Evolutionary conservation across 495 filamentous ascomycete genomes (phyloP), one percentile per base, ranked within the genome.

Genomic region (Cryomyces minteri): DNA sequence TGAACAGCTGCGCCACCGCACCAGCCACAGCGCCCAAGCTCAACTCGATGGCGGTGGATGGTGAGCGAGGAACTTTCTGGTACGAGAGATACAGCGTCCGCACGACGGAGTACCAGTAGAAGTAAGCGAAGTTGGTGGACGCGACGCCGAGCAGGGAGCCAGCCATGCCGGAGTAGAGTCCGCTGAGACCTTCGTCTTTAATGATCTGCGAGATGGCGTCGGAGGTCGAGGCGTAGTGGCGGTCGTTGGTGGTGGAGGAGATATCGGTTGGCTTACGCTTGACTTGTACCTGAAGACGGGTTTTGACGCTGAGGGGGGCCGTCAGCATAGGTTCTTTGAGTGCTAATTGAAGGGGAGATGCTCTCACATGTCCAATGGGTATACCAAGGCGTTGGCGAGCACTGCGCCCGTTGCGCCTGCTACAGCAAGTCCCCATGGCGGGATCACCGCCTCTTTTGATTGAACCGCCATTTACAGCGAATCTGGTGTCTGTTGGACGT

Each of bases 121-220:
- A 99, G 64, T 99, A 99, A 48, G 90, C 90, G 58, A 99, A 99
- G 59, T 99, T 99, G 46, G 87, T 96, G 10, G 87, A 94, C 6
- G 85, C 88, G 10, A 96, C 92, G 39, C 90, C 90, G 12, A 95
- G 63, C 8, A 99, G 69, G 5, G 85, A 74, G 12, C 92, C 88
- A 41, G 71, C 64, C 56, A 99, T 87, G 41, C 90, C 90, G 39
- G 82, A 76, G 56, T 96, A 99, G 25, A 99, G 73, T 3, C 92
- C 90, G 11, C 62, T 49, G 11, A 90, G 33, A 10, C 90, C 92
- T 41, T 95, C 88, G 48, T 82, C 79, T 41, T 76, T 74, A 12
- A 79, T 61, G 54, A 99, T 96, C 63, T 88, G 90, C 37, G 62
- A 68, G 50, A 99, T 79, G 37, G 90, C 90, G 59, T 99, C 82